Percentiles rank a stretch among this genome's conserved stretches.
These are phyloP conservation scores for Kodamaea arcana DNA, from an alignment of 1,139 yeast species.

Conservation along the genomic window DNA sequence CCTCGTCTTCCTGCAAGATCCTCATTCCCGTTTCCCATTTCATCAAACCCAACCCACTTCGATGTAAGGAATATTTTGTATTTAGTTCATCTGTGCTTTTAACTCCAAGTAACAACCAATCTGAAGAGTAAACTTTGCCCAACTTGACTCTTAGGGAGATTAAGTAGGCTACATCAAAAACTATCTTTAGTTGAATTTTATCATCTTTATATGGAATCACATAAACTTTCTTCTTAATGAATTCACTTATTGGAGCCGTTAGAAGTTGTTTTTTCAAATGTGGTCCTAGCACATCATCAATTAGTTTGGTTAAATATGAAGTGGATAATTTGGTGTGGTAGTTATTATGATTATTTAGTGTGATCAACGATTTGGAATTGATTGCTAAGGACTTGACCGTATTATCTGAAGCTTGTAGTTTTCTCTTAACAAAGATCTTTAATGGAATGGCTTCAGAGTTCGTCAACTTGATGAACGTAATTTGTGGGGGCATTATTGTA, in stretches of 20 bases:
- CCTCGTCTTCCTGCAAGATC: conserved; percentile 11
- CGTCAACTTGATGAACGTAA: conserved; percentile 12
- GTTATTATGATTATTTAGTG: conserved; percentile 12
- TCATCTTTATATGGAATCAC: conserved; percentile 4
- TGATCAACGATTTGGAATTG: conserved; percentile 15
- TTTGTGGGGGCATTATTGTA: conserved; percentile 18
- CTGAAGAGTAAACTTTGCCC: conserved; percentile 3
- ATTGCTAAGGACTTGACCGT: conserved; percentile 13
- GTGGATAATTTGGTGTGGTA: conserved; percentile 15
- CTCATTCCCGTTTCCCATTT: conserved; percentile 10
- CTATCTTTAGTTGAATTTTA: conserved; percentile 8
- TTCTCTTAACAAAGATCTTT: conserved; percentile 13
- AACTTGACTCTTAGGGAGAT: conserved; percentile 5
- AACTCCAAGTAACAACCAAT: conserved; percentile 6
- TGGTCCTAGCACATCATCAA: conserved; percentile 10
- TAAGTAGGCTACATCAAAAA: conserved; percentile 5
- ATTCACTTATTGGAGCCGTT: conserved; percentile 5
- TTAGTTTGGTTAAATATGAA: conserved; percentile 12
- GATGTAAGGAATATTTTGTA: conserved; percentile 3
- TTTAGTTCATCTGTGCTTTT: conserved; percentile 5
- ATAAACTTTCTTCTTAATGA: conserved; percentile 5
- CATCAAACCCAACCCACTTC: conserved; percentile 6
- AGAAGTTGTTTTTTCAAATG: conserved; percentile 7
- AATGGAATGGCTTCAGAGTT: conserved; percentile 11
- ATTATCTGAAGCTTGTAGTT: conserved; percentile 1